phyloP scores from a whole-genome alignment of 2,329 filamentous ascomycete species.

The Talaromyces albobiverticillius region DNA sequence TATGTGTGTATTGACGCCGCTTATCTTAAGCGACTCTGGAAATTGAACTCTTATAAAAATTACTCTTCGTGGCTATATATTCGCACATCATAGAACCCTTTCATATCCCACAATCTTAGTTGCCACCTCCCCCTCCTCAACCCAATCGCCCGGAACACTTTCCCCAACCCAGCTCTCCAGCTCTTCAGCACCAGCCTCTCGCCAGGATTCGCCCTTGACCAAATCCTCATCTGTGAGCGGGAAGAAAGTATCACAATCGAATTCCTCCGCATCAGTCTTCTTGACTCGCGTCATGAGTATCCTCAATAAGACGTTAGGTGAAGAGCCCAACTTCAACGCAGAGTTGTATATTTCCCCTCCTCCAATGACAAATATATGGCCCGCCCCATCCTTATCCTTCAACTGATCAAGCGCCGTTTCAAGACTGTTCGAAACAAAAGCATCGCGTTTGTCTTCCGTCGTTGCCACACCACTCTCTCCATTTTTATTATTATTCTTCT shows the following conservation, averaged over 20 bases:
- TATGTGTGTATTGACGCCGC: neutral
- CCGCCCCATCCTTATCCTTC: constrained; percentile 34
- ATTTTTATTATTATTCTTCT: constrained; percentile 16
- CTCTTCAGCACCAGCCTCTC: constrained; percentile 31
- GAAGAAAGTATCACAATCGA: constrained; percentile 51
- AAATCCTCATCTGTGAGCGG: constrained; percentile 35
- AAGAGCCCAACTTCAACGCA: constrained; percentile 50
- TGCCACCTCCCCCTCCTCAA: constrained; percentile 49
- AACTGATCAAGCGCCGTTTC: constrained; percentile 53
- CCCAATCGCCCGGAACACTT: constrained; percentile 39
- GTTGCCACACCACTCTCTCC: constrained; percentile 15
- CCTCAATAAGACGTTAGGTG: constrained; percentile 23
- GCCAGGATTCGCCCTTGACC: constrained; percentile 28
- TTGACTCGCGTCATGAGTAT: constrained; percentile 42
- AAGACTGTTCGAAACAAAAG: constrained; percentile 57
- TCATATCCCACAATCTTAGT: constrained; percentile 50
- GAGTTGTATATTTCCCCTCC: constrained; percentile 80
- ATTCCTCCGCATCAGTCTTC: constrained; percentile 23
- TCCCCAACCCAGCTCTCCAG: constrained; percentile 43
- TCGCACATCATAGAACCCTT: constrained; percentile 16
- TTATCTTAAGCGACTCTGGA: too few relatives aligned
- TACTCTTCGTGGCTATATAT: too few relatives aligned
- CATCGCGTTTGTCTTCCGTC: constrained; percentile 24
- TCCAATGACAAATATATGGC: constrained; percentile 80
- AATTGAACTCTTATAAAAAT: too few relatives aligned